These are phyloP conservation scores for Coelastrella sp. DNA, from an alignment of 139 green algal species.

Conservation along the genomic window DNA sequence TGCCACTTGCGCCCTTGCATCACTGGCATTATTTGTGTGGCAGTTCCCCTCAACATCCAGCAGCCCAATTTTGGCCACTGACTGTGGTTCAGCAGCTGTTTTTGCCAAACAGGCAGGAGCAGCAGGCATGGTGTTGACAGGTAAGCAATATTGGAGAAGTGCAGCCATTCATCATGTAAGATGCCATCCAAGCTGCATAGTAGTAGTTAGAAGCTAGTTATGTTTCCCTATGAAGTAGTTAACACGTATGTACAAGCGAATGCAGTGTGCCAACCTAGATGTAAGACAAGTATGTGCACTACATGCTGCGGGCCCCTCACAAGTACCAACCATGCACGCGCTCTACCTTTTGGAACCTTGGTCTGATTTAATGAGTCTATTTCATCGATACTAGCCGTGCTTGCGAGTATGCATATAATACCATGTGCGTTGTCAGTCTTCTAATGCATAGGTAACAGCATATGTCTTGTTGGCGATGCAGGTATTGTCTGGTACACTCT, in stretches of 20 bases:
- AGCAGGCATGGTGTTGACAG: conserved; percentile 20
- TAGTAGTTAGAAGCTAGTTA: not conserved
- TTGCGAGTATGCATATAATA: too few species aligned
- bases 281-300: too few species aligned
- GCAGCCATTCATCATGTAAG: not conserved
- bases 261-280: too few species aligned
- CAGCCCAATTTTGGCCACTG: not conserved
- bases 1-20: not conserved
- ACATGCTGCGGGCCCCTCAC: too few species aligned
- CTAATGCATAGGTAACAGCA: too few species aligned
- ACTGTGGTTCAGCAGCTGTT: not conserved
- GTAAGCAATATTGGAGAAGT: not conserved
- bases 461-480: not conserved
- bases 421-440: too few species aligned
- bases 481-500: conserved; percentile 50
- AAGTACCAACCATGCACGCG: too few species aligned
- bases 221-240: too few species aligned
- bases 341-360: too few species aligned
- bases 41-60: conserved; percentile 26
- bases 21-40: conserved; percentile 7
- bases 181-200: not conserved
- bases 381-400: too few species aligned
- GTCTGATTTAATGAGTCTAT: too few species aligned
- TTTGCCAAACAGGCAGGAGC: conserved; percentile 2
- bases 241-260: too few species aligned